Conservation (phyloP, 1,284 basidiomycete genomes). For the Clitocybe nebularis region DNA sequence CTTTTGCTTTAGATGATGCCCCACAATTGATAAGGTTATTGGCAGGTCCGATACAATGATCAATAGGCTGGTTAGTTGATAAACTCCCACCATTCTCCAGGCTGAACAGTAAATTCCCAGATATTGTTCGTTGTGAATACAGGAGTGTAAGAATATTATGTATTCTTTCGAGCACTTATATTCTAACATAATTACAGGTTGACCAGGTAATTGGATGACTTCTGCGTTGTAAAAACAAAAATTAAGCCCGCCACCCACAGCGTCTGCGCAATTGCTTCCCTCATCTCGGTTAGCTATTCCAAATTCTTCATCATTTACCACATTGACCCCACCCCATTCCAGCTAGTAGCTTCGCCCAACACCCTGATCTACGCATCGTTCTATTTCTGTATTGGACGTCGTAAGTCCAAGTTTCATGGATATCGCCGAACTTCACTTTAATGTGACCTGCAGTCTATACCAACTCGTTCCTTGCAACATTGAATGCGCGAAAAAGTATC, state of each 20-base stretch:
- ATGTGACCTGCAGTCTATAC: conserved; percentile 34
- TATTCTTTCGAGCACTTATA: neutral
- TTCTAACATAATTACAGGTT: conserved; percentile 2
- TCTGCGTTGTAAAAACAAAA: too few species aligned
- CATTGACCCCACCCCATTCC: neutral
- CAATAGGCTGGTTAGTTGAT: conserved; percentile 9
- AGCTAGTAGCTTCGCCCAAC: conserved; percentile 35
- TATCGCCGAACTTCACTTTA: neutral
- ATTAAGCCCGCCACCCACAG: too few species aligned
- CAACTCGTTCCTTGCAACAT: conserved; percentile 47
- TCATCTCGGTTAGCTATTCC: conserved; percentile 9
- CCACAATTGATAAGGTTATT: neutral
- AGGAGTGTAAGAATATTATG: conserved; percentile 13
- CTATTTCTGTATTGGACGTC: conserved; percentile 47
- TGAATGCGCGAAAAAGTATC: conserved; percentile 41
- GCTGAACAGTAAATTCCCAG: conserved; percentile 1
- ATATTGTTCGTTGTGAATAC: conserved; percentile 17
- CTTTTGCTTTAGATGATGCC: neutral
- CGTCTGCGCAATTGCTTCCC: conserved; percentile 10
- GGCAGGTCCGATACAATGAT: conserved; percentile 15
- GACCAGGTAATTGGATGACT: conserved; percentile 10
- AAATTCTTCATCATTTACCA: neutral
- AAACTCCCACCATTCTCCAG: neutral
- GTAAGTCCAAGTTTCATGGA: conserved; percentile 23
- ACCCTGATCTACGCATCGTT: conserved; percentile 46